These are phyloP conservation scores for Citrus cavaleriei DNA, from an alignment of 345 rosid species.

Conservation along the genomic window DNA sequence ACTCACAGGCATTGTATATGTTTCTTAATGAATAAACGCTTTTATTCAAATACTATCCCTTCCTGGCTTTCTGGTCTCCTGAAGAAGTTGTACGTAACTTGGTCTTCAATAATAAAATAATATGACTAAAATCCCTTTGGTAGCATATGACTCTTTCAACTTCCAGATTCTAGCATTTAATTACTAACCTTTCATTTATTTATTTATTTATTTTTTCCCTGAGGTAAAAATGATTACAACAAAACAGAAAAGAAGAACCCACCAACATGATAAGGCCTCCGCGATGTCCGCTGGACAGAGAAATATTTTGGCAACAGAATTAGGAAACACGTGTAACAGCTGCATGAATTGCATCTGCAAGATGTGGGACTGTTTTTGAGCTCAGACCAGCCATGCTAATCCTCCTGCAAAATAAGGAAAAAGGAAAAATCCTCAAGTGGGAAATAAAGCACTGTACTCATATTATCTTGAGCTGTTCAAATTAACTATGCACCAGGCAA, in stretches of 20 bases:
- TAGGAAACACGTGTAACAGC: constrained; percentile 38
- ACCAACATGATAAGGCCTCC: background rate
- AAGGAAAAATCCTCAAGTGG: background rate
- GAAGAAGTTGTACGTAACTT: too few relatives aligned
- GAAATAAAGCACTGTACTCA: background rate
- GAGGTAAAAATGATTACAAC: constrained; percentile 4
- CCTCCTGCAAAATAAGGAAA: constrained; percentile 37
- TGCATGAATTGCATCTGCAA: constrained; percentile 69
- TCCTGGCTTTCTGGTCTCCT: too few relatives aligned
- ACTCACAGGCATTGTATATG: too few relatives aligned
- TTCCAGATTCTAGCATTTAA: background rate
- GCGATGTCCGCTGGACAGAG: background rate
- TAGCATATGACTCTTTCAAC: background rate
- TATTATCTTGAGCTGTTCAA: background rate
- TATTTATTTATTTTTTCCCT: background rate
- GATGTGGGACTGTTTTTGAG: constrained; percentile 64
- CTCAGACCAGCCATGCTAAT: constrained; percentile 84
- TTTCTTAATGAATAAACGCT: too few relatives aligned
- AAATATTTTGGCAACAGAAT: background rate
- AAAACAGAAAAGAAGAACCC: background rate
- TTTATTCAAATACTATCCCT: too few relatives aligned
- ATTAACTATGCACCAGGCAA: background rate
- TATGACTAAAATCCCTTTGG: background rate
- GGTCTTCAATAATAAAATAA: too few relatives aligned
- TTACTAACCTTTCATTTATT: background rate